Evolutionary conservation across 2,329 filamentous ascomycete species (phyloP), one percentile per base, ranked within the genome.

Genomic region (Spiromastix sp.): DNA sequence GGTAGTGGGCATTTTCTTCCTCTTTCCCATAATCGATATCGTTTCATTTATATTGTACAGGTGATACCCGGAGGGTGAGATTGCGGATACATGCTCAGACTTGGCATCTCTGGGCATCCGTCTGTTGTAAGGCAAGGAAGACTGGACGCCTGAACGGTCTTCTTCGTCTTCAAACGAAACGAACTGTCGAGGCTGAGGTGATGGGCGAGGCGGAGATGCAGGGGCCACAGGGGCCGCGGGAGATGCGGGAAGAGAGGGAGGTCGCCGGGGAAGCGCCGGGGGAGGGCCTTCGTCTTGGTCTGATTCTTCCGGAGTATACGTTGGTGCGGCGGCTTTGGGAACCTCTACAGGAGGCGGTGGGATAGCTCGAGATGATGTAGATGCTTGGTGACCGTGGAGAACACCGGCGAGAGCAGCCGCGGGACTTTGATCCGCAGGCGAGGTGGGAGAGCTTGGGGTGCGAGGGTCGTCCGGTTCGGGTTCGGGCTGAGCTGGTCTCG

Each of bases 41-140:
- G 94, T 94, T 61, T 96, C 89, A 55, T 87, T 93, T 50, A 96
- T 87, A 50, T 94, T 95, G 63, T 95, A 96, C 58, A 96, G 70
- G 53, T 93, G 87, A 54, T 87, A 96, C 2, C 84, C 85, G 12
- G 84, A 83, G 4, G 84, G 83, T 2, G 80, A 79, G 19, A 59
- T 54, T 35, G 50, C 24, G 40, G 44, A 47, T 18, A 39, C 47
- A 16, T 68, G 64, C 2, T 71, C 63, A 32, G 68, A 61, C 38
- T 69, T 63, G 11, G 59, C 57, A 35, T 64, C 59, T 20, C 48
- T 44, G 37, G 63, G 47, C 17, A 62, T 55, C 32, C 61, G 59
- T 49, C 72, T 54, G 45, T 70, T 74, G 47, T 70, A 68, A 5
- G 73, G 71, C 18, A 72, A 72, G 2, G 73, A 77, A 32, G 68